These are phyloP conservation scores for Fomitopsis pulvina DNA, from an alignment of 768 basidiomycete genomes.

Conservation along the genomic window DNA sequence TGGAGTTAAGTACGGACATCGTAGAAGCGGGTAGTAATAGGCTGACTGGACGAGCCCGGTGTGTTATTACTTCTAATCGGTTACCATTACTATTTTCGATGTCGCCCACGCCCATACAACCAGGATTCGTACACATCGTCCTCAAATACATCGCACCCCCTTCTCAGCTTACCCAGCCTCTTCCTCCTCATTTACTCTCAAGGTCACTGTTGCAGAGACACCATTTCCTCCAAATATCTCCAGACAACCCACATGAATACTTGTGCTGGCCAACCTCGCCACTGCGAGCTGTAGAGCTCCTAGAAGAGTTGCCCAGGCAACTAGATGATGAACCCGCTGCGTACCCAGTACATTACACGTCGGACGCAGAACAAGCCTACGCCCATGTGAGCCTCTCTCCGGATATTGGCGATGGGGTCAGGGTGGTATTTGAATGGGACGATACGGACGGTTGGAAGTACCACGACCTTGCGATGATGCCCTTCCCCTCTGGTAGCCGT, in stretches of 20 bases:
- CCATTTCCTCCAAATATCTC: slow-evolving; percentile 50
- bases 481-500: slow-evolving; percentile 47
- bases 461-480: slow-evolving; percentile 64
- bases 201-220: slow-evolving; percentile 55
- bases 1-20: too few species aligned
- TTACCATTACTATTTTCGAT: slow-evolving; percentile 16
- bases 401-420: slow-evolving; percentile 32
- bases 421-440: slow-evolving; percentile 69
- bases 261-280: slow-evolving; percentile 58
- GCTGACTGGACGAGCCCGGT: too few species aligned
- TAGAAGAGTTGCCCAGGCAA: slow-evolving; percentile 31
- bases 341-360: slow-evolving; percentile 32
- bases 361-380: slow-evolving; percentile 44
- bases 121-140: slow-evolving; percentile 37
- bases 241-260: slow-evolving; percentile 46
- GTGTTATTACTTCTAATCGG: slow-evolving; percentile 1
- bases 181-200: slow-evolving; percentile 60
- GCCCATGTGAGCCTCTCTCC: slow-evolving; percentile 40
- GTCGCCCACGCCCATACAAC: slow-evolving; percentile 29
- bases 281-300: slow-evolving; percentile 33
- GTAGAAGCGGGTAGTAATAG: too few species aligned
- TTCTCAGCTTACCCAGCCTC: slow-evolving; percentile 36
- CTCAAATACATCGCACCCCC: slow-evolving; percentile 54
- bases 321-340: slow-evolving; percentile 20
- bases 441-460: slow-evolving; percentile 53